phyloP scores from a whole-genome alignment of 169 alveolate species.

The Plasmodium knowlesi region DNA sequence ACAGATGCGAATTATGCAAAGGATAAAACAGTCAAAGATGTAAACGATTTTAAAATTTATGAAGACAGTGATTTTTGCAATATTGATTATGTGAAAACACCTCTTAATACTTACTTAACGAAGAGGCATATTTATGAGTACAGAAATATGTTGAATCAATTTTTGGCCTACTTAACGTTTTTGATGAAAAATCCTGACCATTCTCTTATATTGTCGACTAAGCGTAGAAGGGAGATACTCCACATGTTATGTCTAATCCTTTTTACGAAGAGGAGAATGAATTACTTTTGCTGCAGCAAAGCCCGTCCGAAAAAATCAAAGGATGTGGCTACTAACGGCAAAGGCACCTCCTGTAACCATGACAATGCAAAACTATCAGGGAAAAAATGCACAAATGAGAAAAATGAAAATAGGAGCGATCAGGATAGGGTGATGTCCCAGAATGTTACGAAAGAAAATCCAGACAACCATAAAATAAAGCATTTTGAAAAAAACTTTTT shows the following conservation, averaged over 20 bases:
- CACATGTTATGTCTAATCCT: conserved; percentile 14
- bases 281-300: neutral
- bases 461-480: neutral
- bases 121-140: conserved; percentile 55
- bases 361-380: neutral
- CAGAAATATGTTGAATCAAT: conserved; percentile 26
- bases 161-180: conserved; percentile 25
- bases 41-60: conserved; percentile 60
- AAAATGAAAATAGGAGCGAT: neutral
- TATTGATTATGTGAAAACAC: conserved; percentile 61
- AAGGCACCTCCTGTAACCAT: neutral
- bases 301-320: neutral
- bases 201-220: conserved; percentile 11
- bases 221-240: conserved; percentile 34
- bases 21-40: conserved; percentile 18
- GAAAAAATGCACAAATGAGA: neutral
- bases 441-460: neutral
- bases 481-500: conserved; percentile 2
- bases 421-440: neutral
- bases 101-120: conserved; percentile 70
- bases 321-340: neutral
- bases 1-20: neutral
- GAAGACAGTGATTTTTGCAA: conserved; percentile 37
- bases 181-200: conserved; percentile 30
- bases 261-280: conserved; percentile 38